Evolutionary conservation across 2,329 filamentous ascomycete genomes (phyloP), one percentile per base, ranked within the genome.

Genomic region (Lasiodiplodia sp.): DNA sequence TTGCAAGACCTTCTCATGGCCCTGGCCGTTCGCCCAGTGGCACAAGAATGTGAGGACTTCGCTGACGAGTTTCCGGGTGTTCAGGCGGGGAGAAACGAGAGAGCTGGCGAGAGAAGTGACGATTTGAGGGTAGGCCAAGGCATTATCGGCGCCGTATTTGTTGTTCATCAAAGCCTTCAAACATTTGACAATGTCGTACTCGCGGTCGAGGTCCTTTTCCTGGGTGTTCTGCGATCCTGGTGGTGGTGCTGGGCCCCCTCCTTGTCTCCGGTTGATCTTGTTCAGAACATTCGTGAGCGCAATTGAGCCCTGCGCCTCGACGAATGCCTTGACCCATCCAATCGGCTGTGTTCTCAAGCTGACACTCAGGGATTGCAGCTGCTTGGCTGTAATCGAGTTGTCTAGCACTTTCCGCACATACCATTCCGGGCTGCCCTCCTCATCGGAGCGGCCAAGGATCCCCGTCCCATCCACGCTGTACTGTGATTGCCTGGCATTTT

Each of bases 161-260:
- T 97, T 99, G 88, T 99, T 99, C 92, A 98, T 97, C 69, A 98
- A 82, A 38, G 94, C 94, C 84, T 98, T 98, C 69, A 99, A 82
- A 82, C 96, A 98, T 82, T 99, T 99, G 78, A 97, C 89, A 71
- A 99, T 97, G 77, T 98, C 96, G 78, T 98, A 98, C 82, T 97
- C 94, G 73, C 92, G 89, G 76, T 97, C 94, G 62, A 96, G 85
- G 76, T 95, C 92, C 78, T 92, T 93, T 74, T 97, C 93, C 8
- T 76, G 73, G 69, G 83, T 87, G 34, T 84, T 88, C 11, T 72
- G 71, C 40, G 85, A 80, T 52, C 74, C 77, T 25, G 87, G 84
- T 5, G 89, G 87, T 28, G 88, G 87, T 3, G 89, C 87, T 2
- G 92, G 92, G 5, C 92, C 92, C 68, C 89, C 87, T 28, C 88